phyloP scores from a whole-genome alignment of 805 yeast species.

The Saccharomycopsis sp. region DNA sequence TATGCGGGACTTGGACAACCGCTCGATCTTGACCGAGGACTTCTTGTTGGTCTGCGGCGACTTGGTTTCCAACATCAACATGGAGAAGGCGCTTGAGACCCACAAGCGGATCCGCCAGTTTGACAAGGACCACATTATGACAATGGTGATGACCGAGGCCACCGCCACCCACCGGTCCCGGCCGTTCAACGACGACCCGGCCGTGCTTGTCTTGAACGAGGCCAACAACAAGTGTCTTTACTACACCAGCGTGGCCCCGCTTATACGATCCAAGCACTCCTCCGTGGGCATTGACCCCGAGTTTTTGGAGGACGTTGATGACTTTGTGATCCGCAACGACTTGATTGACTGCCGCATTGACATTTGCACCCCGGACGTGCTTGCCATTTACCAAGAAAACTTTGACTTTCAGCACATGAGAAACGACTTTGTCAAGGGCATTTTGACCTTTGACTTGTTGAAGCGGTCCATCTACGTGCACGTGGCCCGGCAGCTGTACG shows the following conservation, averaged over 20 bases:
- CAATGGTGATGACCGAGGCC: conserved; percentile 87
- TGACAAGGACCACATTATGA: conserved; percentile 88
- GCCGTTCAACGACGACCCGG: conserved; percentile 48
- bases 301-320: conserved; percentile 61
- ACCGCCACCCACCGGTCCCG: conserved; percentile 79
- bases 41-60: conserved; percentile 89
- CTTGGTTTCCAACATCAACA: conserved; percentile 85
- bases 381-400: conserved; percentile 91
- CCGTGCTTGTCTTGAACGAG: conserved; percentile 80
- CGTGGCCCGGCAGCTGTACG: conserved; percentile 70
- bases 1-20: conserved; percentile 87
- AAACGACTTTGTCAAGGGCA: conserved; percentile 84
- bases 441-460: conserved; percentile 78
- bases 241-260: conserved; percentile 66
- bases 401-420: conserved; percentile 88
- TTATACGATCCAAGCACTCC: conserved; percentile 33
- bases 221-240: conserved; percentile 67
- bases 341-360: conserved; percentile 94
- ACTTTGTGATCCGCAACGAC: conserved; percentile 79
- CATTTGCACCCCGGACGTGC: conserved; percentile 89
- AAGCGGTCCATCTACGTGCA: conserved; percentile 88
- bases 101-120: conserved; percentile 62
- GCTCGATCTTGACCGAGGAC: conserved; percentile 85
- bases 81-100: conserved; percentile 58
- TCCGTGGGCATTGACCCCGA: conserved; percentile 70